phyloP scores from a whole-genome alignment of 192 early-diverging fungal genomes.

The Piromyces finnis region DNA sequence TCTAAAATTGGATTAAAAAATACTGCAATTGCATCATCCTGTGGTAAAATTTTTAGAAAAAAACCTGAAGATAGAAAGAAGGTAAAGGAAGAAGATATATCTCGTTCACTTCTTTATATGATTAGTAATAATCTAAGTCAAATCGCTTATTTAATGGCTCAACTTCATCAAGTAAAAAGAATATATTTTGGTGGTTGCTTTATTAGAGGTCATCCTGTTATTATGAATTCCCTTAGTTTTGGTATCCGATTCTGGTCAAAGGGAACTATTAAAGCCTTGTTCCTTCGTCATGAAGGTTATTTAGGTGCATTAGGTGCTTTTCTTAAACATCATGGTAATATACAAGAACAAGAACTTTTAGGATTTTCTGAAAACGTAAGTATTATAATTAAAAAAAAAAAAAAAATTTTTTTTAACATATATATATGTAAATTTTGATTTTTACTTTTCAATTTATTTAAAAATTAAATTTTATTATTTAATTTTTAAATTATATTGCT shows the following conservation, averaged over 20 bases:
- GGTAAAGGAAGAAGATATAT: slow-evolving; percentile 80
- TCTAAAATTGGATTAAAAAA: slow-evolving; percentile 82
- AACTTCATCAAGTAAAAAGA: slow-evolving; percentile 63
- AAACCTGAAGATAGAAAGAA: neutral
- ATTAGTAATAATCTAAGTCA: slow-evolving; percentile 98
- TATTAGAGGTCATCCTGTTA: slow-evolving; percentile 85
- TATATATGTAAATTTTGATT: too few relatives aligned
- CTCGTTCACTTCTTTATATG: slow-evolving; percentile 81
- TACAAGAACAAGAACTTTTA: neutral
- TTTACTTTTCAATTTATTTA: too few relatives aligned
- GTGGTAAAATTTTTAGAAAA: slow-evolving; percentile 58
- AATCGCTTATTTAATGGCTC: slow-evolving; percentile 92
- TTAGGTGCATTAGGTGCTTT: slow-evolving; percentile 87
- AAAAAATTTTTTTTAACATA: neutral
- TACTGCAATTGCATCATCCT: slow-evolving; percentile 82
- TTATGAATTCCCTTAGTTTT: slow-evolving; percentile 94
- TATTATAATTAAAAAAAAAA: neutral
- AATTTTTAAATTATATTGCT: too few relatives aligned
- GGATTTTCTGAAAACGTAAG: neutral
- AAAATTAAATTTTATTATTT: too few relatives aligned
- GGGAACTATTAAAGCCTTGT: slow-evolving; percentile 81
- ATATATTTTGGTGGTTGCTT: slow-evolving; percentile 99
- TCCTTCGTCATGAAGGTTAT: slow-evolving; percentile 93
- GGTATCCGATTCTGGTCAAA: slow-evolving; percentile 97
- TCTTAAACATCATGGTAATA: slow-evolving; percentile 18